Evolutionary conservation across 768 basidiomycete genomes (phyloP).

Genomic region (Calocybe gangraenosa): DNA sequence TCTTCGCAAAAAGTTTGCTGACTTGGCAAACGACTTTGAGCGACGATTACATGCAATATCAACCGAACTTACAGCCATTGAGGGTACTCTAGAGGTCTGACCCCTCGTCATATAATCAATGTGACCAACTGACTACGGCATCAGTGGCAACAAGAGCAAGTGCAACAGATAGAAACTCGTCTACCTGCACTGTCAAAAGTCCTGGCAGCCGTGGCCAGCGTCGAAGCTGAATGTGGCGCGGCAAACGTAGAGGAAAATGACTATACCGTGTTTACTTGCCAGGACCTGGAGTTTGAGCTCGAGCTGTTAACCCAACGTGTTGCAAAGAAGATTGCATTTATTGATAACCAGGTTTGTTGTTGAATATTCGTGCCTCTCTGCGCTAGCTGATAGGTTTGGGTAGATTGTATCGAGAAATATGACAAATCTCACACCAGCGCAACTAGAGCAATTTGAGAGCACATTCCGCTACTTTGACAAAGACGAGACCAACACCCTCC

Average conservation of each 20-base stretch:
- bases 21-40: constrained; percentile 74
- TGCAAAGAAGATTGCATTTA: constrained; percentile 88
- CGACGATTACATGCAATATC: constrained; percentile 62
- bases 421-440: constrained; percentile 93
- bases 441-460: constrained; percentile 93
- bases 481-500: constrained; percentile 87
- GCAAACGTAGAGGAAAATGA: constrained; percentile 98
- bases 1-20: constrained; percentile 73
- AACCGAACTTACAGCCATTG: constrained; percentile 66
- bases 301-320: constrained; percentile 78
- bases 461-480: constrained; percentile 98
- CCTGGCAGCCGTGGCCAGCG: constrained; percentile 49
- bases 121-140: background rate
- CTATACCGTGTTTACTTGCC: constrained; percentile 84
- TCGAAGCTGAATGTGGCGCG: constrained; percentile 72
- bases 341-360: constrained; percentile 83
- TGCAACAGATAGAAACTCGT: constrained; percentile 59
- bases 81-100: constrained; percentile 70
- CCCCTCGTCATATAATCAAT: background rate
- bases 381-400: constrained; percentile 5
- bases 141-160: constrained; percentile 72
- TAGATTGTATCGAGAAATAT: constrained; percentile 92
- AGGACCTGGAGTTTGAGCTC: constrained; percentile 88
- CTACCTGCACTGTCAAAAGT: constrained; percentile 62
- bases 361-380: background rate